Conservation (phyloP, 768 basidiomycete genomes). For the Agrocybe chaxingu region DNA sequence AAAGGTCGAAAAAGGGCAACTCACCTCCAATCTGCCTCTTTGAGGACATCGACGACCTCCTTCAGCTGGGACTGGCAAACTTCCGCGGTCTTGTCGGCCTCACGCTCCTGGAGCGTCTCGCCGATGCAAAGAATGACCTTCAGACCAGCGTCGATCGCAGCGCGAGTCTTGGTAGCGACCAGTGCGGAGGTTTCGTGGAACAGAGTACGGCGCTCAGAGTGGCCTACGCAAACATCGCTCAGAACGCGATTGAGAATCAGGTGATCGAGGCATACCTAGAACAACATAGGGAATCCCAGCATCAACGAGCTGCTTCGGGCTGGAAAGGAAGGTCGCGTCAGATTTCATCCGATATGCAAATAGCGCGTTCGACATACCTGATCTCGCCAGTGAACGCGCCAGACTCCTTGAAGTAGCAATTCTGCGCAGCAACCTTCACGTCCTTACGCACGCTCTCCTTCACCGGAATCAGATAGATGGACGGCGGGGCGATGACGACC, state of each 20-base stretch:
- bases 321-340: slow-evolving; percentile 22
- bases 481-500: slow-evolving; percentile 90
- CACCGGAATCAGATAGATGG: slow-evolving; percentile 81
- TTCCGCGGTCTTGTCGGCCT: slow-evolving; percentile 67
- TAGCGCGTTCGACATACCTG: slow-evolving; percentile 50
- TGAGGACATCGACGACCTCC: slow-evolving; percentile 63
- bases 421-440: slow-evolving; percentile 86
- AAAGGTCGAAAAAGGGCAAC: slow-evolving; percentile 17
- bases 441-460: slow-evolving; percentile 59
- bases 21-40: slow-evolving; percentile 78
- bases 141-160: slow-evolving; percentile 71
- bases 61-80: slow-evolving; percentile 84
- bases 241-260: not conserved
- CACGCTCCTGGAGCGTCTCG: slow-evolving; percentile 88
- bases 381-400: slow-evolving; percentile 98
- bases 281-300: slow-evolving; percentile 90
- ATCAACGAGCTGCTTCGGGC: slow-evolving; percentile 82
- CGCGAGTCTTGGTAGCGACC: slow-evolving; percentile 84
- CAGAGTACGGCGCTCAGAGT: slow-evolving; percentile 92
- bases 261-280: slow-evolving; percentile 52
- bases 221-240: slow-evolving; percentile 45
- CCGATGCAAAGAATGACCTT: slow-evolving; percentile 95
- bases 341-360: not conserved
- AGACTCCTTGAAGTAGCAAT: slow-evolving; percentile 76
- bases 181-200: slow-evolving; percentile 86